Conservation (phyloP, 164 flowering plant species). For the Vitis riparia region DNA sequence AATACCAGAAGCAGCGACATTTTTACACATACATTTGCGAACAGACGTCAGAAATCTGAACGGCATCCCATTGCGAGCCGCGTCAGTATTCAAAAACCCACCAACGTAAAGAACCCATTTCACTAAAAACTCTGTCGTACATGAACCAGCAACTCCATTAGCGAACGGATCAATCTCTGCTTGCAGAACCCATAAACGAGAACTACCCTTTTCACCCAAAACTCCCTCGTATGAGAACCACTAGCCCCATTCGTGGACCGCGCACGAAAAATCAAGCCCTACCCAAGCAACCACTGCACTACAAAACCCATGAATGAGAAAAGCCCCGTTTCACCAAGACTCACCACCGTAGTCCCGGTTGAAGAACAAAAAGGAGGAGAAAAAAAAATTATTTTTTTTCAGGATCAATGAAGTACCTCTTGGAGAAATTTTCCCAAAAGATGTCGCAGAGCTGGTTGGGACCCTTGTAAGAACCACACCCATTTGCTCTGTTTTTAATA, state of each 20-base stretch:
- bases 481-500: too few species aligned
- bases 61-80: neutral
- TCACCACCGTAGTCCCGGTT: neutral
- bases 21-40: neutral
- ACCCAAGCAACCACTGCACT: slow-evolving; percentile 15
- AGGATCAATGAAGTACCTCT: too few species aligned
- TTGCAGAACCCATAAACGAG: neutral
- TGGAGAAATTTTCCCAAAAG: too few species aligned
- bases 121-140: neutral
- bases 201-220: slow-evolving; percentile 1
- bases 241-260: neutral
- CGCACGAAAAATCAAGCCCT: neutral
- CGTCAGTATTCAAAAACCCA: neutral
- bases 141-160: too few species aligned
- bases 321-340: slow-evolving; percentile 10
- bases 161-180: too few species aligned
- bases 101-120: slow-evolving; percentile 1
- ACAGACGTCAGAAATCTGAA: neutral
- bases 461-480: too few species aligned
- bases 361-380: too few species aligned
- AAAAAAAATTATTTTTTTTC: too few species aligned
- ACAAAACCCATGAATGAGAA: slow-evolving; percentile 16
- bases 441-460: too few species aligned
- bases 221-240: neutral
- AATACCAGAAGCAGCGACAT: neutral